Percentiles rank a stretch among this genome's conserved stretches.
phyloP scores from a whole-genome alignment of 305 asterid genomes.

The Fraxinus platypoda region DNA sequence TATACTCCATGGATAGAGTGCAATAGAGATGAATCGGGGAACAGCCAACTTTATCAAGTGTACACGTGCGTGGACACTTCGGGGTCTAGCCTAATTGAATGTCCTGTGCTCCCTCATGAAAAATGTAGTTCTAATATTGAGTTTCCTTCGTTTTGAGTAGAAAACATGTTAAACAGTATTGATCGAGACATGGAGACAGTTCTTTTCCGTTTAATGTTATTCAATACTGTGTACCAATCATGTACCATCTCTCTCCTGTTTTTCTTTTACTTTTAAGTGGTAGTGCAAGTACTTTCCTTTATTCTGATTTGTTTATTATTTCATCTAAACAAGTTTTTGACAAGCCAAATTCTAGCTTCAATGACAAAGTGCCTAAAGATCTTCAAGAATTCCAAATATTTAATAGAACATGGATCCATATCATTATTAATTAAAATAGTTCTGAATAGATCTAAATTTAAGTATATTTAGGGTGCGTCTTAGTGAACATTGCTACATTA shows the following conservation, averaged over 20 bases:
- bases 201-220: not conserved
- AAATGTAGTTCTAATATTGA: constrained; percentile 53
- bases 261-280: not conserved
- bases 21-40: constrained; percentile 51
- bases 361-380: not conserved
- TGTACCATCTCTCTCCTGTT: not conserved
- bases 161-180: not conserved
- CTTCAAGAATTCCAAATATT: too few species aligned
- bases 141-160: constrained; percentile 46
- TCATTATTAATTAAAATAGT: too few species aligned
- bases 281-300: not conserved
- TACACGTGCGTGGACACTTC: constrained; percentile 66
- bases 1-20: constrained; percentile 60
- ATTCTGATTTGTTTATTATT: not conserved
- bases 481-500: not conserved
- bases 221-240: not conserved
- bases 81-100: constrained; percentile 49
- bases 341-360: not conserved
- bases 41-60: constrained; percentile 61
- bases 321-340: not conserved
- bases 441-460: too few species aligned
- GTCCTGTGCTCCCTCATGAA: constrained; percentile 55
- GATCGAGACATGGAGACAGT: not conserved
- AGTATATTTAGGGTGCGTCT: not conserved
- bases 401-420: too few species aligned